phyloP scores from a whole-genome alignment of 2,329 filamentous ascomycete species.

The Botryosphaeria dothidea region DNA sequence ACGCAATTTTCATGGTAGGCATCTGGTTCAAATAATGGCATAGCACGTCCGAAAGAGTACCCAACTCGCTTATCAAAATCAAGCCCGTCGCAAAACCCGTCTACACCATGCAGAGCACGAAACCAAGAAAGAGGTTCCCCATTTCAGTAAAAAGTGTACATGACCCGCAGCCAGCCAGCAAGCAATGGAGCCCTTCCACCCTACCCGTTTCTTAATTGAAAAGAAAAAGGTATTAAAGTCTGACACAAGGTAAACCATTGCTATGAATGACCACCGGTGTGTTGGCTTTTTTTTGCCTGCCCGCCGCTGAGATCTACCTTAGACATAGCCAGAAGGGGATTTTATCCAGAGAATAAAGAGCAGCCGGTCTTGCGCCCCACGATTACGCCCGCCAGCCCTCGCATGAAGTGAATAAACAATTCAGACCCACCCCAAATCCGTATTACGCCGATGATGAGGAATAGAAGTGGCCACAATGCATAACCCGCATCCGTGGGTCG shows the following conservation, averaged over 20 bases:
- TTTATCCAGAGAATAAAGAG: conserved; percentile 16
- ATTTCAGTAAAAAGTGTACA: conserved; percentile 15
- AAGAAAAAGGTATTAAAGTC: conserved; percentile 7
- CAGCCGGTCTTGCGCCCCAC: conserved; percentile 12
- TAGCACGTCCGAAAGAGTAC: neutral
- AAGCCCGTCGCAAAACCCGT: neutral
- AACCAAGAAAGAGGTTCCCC: conserved; percentile 6
- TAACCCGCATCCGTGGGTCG: conserved; percentile 1
- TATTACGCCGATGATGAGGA: conserved; percentile 17
- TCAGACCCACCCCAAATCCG: neutral
- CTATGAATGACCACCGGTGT: conserved; percentile 11
- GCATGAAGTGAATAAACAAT: conserved; percentile 18
- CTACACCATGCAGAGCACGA: conserved; percentile 1
- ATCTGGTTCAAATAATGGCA: neutral
- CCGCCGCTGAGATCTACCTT: conserved; percentile 5
- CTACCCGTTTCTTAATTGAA: neutral
- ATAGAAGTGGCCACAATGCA: conserved; percentile 17
- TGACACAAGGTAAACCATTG: conserved; percentile 7
- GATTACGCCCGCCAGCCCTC: conserved; percentile 5
- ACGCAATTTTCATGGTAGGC: neutral
- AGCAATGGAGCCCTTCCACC: neutral
- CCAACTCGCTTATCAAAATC: neutral
- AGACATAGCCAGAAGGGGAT: conserved; percentile 17
- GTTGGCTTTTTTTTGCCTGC: conserved; percentile 6
- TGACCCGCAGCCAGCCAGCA: conserved; percentile 11